These are phyloP conservation scores for Globisporangium irregulare DNA, from an alignment of 352 stramenopile species.

Conservation along the genomic window DNA sequence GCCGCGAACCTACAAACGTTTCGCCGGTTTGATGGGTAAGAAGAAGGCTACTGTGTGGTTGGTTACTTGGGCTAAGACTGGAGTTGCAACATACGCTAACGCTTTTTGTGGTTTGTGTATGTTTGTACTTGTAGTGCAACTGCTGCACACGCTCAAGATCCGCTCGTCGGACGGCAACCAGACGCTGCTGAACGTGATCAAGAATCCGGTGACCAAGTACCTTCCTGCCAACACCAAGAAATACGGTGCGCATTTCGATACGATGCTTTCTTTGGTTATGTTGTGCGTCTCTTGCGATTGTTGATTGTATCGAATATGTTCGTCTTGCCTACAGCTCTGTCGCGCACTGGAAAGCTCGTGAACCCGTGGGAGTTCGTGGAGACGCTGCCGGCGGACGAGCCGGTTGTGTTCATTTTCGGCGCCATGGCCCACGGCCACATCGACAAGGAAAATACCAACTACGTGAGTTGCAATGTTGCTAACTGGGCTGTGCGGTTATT, in stretches of 20 bases:
- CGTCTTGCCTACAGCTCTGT: constrained; percentile 63
- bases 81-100: neutral
- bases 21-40: constrained; percentile 93
- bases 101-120: neutral
- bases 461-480: constrained; percentile 56
- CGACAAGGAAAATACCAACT: constrained; percentile 96
- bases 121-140: constrained; percentile 85
- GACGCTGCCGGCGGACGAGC: constrained; percentile 87
- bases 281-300: neutral
- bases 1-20: constrained; percentile 99
- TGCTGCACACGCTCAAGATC: constrained; percentile 99
- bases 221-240: constrained; percentile 94
- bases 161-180: constrained; percentile 95
- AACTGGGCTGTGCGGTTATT: neutral
- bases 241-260: constrained; percentile 65
- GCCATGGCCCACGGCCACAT: constrained; percentile 97
- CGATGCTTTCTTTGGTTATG: neutral
- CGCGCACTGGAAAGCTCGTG: constrained; percentile 92
- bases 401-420: constrained; percentile 97
- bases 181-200: constrained; percentile 99
- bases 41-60: neutral
- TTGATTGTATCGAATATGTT: neutral
- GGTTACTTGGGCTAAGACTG: neutral
- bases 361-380: constrained; percentile 95
- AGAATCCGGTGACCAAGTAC: constrained; percentile 98